Evolutionary conservation across 345 rosid species (phyloP).

Genomic region (Crucihimalaya himalaica): DNA sequence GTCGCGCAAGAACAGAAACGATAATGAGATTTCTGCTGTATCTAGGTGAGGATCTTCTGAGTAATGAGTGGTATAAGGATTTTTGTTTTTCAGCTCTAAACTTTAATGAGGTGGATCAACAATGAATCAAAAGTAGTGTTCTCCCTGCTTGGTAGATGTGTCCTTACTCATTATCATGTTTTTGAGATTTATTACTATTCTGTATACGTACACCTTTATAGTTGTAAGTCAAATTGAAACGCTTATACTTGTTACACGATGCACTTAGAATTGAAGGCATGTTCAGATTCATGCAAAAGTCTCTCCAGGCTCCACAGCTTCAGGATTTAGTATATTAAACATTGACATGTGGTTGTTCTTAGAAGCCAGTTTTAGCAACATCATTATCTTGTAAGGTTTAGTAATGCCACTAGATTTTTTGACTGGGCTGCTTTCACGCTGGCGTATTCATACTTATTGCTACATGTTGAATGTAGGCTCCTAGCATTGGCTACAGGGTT

Average conservation of each 20-base stretch:
- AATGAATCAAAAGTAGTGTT: conserved; percentile 8
- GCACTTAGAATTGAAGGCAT: conserved; percentile 22
- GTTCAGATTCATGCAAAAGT: conserved; percentile 18
- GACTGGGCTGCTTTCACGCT: conserved; percentile 28
- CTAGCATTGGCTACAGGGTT: conserved; percentile 76
- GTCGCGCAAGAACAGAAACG: conserved; percentile 63
- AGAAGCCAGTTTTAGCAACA: conserved; percentile 24
- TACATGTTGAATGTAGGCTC: conserved; percentile 60
- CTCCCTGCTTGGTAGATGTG: conserved; percentile 17
- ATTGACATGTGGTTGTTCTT: conserved; percentile 15
- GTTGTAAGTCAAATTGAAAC: conserved; percentile 2
- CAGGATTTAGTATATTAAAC: conserved; percentile 11
- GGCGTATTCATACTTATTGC: conserved; percentile 27
- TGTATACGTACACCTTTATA: conserved; percentile 13
- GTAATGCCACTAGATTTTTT: conserved; percentile 16
- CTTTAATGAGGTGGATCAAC: conserved; percentile 14
- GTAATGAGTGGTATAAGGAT: conserved; percentile 27
- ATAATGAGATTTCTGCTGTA: conserved; percentile 79
- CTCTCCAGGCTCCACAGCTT: conserved; percentile 18
- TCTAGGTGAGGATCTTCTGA: conserved; percentile 60
- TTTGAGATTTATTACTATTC: background rate
- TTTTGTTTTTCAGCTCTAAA: conserved; percentile 19
- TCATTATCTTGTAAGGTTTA: conserved; percentile 13
- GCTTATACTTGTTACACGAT: background rate
- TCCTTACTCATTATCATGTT: conserved; percentile 11